Percentiles rank a stretch among this genome's conserved stretches.
Conservation (phyloP, 768 basidiomycete species). For the Termitomyces sp. region DNA sequence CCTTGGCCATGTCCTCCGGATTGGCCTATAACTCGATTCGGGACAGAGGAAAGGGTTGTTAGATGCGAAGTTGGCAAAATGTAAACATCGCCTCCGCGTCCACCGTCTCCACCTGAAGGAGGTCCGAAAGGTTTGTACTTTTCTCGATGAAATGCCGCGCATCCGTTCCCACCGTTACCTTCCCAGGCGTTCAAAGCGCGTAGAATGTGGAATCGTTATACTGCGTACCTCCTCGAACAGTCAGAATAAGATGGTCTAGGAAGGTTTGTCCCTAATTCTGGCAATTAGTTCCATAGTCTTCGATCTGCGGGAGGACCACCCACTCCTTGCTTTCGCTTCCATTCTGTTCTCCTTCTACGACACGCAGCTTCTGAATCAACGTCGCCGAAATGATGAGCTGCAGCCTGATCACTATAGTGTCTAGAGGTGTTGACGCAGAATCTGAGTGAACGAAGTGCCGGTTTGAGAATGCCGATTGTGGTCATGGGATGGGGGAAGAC, state of each 20-base stretch:
- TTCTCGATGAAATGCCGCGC: slow-evolving; percentile 90
- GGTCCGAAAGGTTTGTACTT: slow-evolving; percentile 81
- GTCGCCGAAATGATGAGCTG: slow-evolving; percentile 10
- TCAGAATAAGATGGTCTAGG: slow-evolving; percentile 78
- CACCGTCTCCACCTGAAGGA: slow-evolving; percentile 92
- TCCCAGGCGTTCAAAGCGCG: slow-evolving; percentile 3
- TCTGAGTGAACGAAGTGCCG: slow-evolving; percentile 2
- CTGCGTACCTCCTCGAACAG: slow-evolving; percentile 64
- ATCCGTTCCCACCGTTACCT: slow-evolving; percentile 89
- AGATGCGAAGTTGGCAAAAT: slow-evolving; percentile 73
- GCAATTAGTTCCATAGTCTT: slow-evolving; percentile 6
- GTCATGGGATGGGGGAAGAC: slow-evolving; percentile 7
- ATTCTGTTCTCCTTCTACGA: slow-evolving; percentile 59
- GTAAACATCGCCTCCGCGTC: slow-evolving; percentile 83
- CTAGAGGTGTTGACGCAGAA: background rate
- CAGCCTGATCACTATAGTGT: background rate
- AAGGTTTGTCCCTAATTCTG: slow-evolving; percentile 66
- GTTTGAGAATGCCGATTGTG: slow-evolving; percentile 2
- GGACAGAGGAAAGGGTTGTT: slow-evolving; percentile 71
- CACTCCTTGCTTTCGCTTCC: slow-evolving; percentile 71
- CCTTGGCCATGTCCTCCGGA: slow-evolving; percentile 75
- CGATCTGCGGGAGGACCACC: slow-evolving; percentile 17
- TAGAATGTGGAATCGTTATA: background rate
- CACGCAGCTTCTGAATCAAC: slow-evolving; percentile 34
- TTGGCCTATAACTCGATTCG: slow-evolving; percentile 61